Percentiles rank a stretch among this genome's conserved stretches.
These are phyloP conservation scores for Chaetomiaceae sp. DNA, from an alignment of 2,329 filamentous ascomycete genomes.

Conservation along the genomic window DNA sequence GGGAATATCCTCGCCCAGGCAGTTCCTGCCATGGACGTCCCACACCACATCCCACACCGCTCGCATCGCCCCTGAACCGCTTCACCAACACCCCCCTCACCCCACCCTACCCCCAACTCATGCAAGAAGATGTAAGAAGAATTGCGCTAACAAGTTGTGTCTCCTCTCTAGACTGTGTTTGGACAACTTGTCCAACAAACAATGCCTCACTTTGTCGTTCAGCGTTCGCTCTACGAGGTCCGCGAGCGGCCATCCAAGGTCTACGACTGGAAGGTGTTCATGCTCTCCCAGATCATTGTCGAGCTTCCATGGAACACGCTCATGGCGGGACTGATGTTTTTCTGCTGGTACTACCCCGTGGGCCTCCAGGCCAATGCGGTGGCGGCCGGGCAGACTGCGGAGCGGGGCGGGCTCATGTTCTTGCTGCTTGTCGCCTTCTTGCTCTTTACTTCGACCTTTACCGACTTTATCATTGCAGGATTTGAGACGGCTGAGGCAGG, in stretches of 20 bases:
- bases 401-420: conserved; percentile 76
- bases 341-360: conserved; percentile 83
- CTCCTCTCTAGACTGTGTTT: conserved; percentile 61
- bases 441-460: conserved; percentile 76
- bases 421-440: conserved; percentile 71
- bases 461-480: conserved; percentile 70
- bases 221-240: conserved; percentile 77
- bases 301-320: conserved; percentile 82
- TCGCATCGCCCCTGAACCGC: no score
- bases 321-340: conserved; percentile 70
- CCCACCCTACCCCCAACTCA: no score
- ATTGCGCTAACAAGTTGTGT: not conserved
- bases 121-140: no score
- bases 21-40: no score
- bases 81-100: no score
- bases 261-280: conserved; percentile 81
- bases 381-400: conserved; percentile 53
- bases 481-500: conserved; percentile 71
- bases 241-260: conserved; percentile 80
- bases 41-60: no score
- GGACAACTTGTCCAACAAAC: conserved; percentile 73
- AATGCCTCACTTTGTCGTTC: conserved; percentile 81
- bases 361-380: conserved; percentile 68
- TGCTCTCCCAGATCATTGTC: conserved; percentile 76
- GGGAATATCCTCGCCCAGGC: no score